Conservation (phyloP, 768 basidiomycete species). For the Rossbeevera mucosa region DNA sequence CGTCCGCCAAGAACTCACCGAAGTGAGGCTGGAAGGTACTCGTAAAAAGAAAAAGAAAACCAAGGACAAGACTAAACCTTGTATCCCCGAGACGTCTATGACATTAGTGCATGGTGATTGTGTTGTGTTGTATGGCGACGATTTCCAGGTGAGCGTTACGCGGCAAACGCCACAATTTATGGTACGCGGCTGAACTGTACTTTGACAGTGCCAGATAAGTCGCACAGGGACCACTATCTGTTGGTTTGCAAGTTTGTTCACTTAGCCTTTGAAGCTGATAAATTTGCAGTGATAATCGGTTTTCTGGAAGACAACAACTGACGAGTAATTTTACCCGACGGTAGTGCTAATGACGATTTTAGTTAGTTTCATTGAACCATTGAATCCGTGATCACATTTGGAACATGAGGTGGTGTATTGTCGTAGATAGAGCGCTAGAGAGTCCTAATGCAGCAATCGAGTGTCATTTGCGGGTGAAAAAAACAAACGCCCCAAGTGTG, state of each 20-base stretch:
- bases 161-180: background rate
- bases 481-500: conserved; percentile 11
- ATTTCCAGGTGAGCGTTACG: conserved; percentile 37
- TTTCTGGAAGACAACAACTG: too few relatives aligned
- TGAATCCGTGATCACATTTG: conserved; percentile 1
- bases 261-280: conserved; percentile 6
- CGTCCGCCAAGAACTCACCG: background rate
- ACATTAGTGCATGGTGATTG: conserved; percentile 40
- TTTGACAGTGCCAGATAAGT: conserved; percentile 24
- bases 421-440: conserved; percentile 30
- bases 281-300: conserved; percentile 26
- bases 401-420: conserved; percentile 1
- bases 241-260: conserved; percentile 16
- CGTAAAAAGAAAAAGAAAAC: conserved; percentile 17
- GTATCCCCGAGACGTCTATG: conserved; percentile 22
- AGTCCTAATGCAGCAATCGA: conserved; percentile 31
- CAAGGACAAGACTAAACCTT: conserved; percentile 16
- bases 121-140: conserved; percentile 34
- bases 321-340: too few relatives aligned
- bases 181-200: conserved; percentile 1
- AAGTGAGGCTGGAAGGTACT: background rate
- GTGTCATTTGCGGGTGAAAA: conserved; percentile 9
- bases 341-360: background rate
- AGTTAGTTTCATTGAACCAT: too few relatives aligned
- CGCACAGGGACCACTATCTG: conserved; percentile 30